Evolutionary conservation across 2,329 filamentous ascomycete species (phyloP).

Genomic region (Dothidotthia symphoricarpi): DNA sequence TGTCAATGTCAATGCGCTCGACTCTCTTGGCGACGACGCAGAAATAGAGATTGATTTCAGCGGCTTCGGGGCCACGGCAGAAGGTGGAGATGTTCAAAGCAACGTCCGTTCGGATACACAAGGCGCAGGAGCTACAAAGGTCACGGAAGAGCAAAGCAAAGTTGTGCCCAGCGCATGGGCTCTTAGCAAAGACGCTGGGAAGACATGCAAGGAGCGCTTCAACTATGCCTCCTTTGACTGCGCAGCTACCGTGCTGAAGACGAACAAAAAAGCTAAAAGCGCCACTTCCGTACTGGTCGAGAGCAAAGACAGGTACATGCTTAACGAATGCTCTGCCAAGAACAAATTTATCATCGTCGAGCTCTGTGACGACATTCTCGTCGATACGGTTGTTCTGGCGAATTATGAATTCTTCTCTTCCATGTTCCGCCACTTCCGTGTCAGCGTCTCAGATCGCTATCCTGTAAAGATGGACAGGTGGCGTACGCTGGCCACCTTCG

Average conservation of each 20-base stretch:
- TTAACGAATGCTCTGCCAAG: constrained; percentile 79
- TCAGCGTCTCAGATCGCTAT: constrained; percentile 92
- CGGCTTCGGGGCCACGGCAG: constrained; percentile 54
- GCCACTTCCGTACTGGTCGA: constrained; percentile 86
- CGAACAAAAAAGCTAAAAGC: constrained; percentile 81
- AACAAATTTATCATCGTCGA: constrained; percentile 96
- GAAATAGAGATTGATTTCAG: constrained; percentile 77
- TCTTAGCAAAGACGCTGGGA: constrained; percentile 88
- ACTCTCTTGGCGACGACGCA: constrained; percentile 79
- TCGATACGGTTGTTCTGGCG: constrained; percentile 94
- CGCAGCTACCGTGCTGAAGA: constrained; percentile 88
- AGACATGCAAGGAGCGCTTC: constrained; percentile 95
- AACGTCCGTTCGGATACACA: constrained; percentile 17
- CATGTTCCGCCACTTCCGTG: constrained; percentile 85
- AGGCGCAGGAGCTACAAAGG: constrained; percentile 13
- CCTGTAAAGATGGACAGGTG: constrained; percentile 90
- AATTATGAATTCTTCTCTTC: constrained; percentile 99
- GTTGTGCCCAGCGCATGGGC: constrained; percentile 34
- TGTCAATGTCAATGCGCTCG: constrained; percentile 64
- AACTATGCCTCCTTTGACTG: constrained; percentile 98
- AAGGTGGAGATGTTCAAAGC: constrained; percentile 18
- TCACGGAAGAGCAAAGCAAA: constrained; percentile 28
- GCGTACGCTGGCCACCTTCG: constrained; percentile 83
- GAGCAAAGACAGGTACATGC: constrained; percentile 98
- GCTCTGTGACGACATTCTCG: constrained; percentile 78